Base-by-base conservation (phyloP, 805 yeast species). In the Suhomyces canberraensis region DNA sequence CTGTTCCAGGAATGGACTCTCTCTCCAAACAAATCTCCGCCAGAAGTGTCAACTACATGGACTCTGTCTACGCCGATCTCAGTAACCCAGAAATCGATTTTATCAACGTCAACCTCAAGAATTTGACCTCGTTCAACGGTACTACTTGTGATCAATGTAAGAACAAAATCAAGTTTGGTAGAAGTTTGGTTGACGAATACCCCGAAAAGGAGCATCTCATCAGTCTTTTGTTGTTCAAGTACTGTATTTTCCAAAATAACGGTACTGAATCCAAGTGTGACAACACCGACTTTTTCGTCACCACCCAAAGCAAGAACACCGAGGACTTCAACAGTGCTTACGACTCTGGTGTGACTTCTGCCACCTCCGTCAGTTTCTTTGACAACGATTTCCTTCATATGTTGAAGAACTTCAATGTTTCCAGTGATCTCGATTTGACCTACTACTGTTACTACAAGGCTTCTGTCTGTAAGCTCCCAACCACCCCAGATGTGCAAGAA, bases 381-480 rank as follows among this genome's bases (percentile, higher is more conserved):
- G 70, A 65, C 47, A 66, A 63, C 38, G 72, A 66, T 36, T 66
- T 64, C 44, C 45, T 63, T 33, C 64, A 64, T 31, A 52, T 66
- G 57, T 42, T 66, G 42, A 53, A 52, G 37, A 40, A 54, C 36
- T 61, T 66, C 54, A 65, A 66, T 39, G 42, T 51, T 21, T 60
- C 70, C 1, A 62, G 65, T 28, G 63, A 64, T 11, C 50, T 58
- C 15, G 66, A 65, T 33, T 51, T 66, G 30, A 58, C 59, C 29
- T 78, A 78, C 48, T 77, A 78, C 58, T 82, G 90, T 54, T 71
- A 76, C 56, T 66, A 58, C 40, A 62, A 65, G 32, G 67, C 70
- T 11, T 22, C 39, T 11, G 52, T 51, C 13, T 82, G 89, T 56
- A 52, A 64, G 3, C 59, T 73, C 24, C 88, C 87, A 4, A 55